Conservation (phyloP, 2,329 filamentous ascomycete genomes). For the Calonectria henricotiae region DNA sequence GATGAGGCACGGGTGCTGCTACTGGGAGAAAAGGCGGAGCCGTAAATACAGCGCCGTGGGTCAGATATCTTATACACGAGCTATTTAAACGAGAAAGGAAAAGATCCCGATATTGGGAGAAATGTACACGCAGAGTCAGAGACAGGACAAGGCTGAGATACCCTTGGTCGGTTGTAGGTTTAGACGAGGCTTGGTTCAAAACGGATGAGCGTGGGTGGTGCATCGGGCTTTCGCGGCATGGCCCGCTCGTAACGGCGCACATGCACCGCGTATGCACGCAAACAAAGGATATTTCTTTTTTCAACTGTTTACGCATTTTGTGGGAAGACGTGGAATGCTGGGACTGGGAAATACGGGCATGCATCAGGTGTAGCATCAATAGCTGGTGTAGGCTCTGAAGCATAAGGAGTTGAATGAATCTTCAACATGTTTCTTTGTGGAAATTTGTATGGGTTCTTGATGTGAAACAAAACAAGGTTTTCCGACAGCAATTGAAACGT, state of each 20-base stretch:
- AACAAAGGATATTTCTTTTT: slow-evolving; percentile 39
- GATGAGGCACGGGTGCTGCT: slow-evolving; percentile 57
- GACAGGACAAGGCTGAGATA: slow-evolving; percentile 55
- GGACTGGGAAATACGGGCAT: slow-evolving; percentile 35
- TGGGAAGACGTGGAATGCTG: slow-evolving; percentile 14
- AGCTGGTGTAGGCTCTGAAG: slow-evolving; percentile 33
- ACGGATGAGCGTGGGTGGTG: slow-evolving; percentile 32
- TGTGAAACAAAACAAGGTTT: slow-evolving; percentile 4
- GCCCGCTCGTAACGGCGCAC: slow-evolving; percentile 39
- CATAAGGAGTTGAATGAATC: slow-evolving; percentile 36
- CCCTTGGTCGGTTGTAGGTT: slow-evolving; percentile 58
- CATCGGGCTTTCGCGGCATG: slow-evolving; percentile 41
- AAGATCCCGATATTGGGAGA: slow-evolving; percentile 33
- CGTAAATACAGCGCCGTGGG: slow-evolving; percentile 39
- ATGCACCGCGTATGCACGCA: slow-evolving; percentile 43
- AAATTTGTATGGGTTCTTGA: not conserved
- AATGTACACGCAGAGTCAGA: slow-evolving; percentile 40
- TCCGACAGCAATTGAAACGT: not conserved
- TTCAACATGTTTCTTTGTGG: slow-evolving; percentile 18
- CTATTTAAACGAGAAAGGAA: slow-evolving; percentile 37
- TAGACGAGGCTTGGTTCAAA: slow-evolving; percentile 56
- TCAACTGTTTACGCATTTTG: slow-evolving; percentile 17
- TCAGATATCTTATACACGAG: slow-evolving; percentile 25
- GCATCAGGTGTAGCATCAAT: slow-evolving; percentile 41
- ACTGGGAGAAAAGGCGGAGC: slow-evolving; percentile 38